Conservation (phyloP, 768 basidiomycete genomes). For the Boletus subcaerulescens region DNA sequence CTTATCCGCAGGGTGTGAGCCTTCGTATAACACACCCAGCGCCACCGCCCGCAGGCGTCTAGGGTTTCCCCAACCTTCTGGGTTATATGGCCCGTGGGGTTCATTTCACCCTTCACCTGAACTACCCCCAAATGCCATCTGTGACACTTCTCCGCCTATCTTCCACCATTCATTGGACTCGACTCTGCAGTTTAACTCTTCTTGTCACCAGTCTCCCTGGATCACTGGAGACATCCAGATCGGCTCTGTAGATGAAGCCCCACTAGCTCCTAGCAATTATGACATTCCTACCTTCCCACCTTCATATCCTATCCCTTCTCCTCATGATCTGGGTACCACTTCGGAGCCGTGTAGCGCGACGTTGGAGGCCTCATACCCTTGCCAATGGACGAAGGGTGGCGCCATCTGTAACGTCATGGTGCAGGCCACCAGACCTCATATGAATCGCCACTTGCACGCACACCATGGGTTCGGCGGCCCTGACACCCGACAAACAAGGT, state of each 20-base stretch:
- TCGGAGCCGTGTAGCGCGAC: conserved; percentile 1
- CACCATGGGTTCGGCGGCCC: conserved; percentile 22
- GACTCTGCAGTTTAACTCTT: not conserved
- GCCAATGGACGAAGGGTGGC: conserved; percentile 17
- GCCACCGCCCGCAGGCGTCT: not conserved
- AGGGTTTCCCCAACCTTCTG: not conserved
- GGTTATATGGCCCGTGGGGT: conserved; percentile 7
- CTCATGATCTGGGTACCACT: not conserved
- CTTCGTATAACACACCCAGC: not conserved
- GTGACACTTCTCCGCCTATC: not conserved
- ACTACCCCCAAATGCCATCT: not conserved
- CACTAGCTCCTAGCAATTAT: not conserved
- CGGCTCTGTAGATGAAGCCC: not conserved
- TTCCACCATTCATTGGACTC: not conserved
- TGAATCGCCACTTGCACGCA: conserved; percentile 27
- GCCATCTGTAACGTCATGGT: conserved; percentile 15
- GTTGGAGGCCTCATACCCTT: conserved; percentile 12
- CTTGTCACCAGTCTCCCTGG: not conserved
- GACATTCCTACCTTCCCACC: not conserved
- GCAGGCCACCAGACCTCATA: conserved; percentile 19
- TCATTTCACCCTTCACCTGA: not conserved
- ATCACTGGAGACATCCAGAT: not conserved
- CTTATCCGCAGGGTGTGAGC: not conserved
- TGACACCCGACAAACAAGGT: conserved; percentile 18
- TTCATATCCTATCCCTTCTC: not conserved